Base-by-base conservation (phyloP, 179 eudicot genomes). In the Corrigiola litoralis region DNA sequence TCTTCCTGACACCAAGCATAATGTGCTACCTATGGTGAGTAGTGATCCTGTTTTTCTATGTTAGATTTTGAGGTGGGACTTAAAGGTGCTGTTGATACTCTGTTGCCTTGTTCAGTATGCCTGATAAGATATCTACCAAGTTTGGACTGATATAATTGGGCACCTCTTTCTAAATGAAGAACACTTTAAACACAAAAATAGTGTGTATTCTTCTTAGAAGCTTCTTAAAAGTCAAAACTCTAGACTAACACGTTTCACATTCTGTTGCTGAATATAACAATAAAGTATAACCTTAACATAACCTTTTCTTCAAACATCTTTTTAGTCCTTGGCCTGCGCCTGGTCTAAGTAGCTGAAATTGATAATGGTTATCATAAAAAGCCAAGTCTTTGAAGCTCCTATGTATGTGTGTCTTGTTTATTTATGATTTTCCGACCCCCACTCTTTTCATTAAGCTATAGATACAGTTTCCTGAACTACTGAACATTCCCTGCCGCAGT, bases 21-120 rank as follows among this genome's bases (percentile, higher is more conserved):
- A 82, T 40, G 28, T 72, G 66, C 92, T 78, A 54, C 69, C 68
- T 67, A 55, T 75, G 73, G 99, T 95, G 75, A 84, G 96, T 75
- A 31, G 45, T 51, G 47, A 37, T 37, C 66, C 12, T 63, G 48
- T 47, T 29, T 40, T 61, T 61, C 45, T 33, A n/a, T n/a, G n/a
- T n/a, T n/a, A n/a, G 59, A 46, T 66, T 17, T 49, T 33, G 59
- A 46, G 45, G 18, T 54, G 12, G 16, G 24, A 23, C 18, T 33
- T 59, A 37, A 12, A 49, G 66, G 48, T 52, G 46, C 36, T 38
- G 29, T 52, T 59, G 17, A 17, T 37, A 40, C 58, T 63, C 12
- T 58, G 20, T 24, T 46, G 32, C 27, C 13, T 14, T 42, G 29
- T 46, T 24, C 18, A 18, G 4, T 47, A 2, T 42, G 53, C 16